Conservation (phyloP, 2,329 filamentous ascomycete genomes). For the Penicillium sp. region DNA sequence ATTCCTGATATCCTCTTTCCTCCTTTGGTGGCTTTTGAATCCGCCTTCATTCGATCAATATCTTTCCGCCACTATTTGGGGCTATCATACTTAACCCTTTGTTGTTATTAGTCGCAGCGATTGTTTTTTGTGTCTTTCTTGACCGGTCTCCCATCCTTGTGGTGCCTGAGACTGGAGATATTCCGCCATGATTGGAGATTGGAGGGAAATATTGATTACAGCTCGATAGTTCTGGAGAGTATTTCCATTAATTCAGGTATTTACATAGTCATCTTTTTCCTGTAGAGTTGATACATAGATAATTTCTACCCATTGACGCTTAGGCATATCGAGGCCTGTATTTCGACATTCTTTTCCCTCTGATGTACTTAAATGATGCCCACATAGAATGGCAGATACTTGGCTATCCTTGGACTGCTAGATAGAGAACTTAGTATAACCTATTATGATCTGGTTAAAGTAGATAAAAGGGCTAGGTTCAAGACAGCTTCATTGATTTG, state of each 20-base stretch:
- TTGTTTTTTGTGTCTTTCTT: conserved; percentile 14
- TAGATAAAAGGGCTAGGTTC: no score
- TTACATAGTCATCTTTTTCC: conserved; percentile 11
- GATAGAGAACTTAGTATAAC: no score
- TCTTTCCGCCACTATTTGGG: conserved; percentile 14
- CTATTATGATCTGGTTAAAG: no score
- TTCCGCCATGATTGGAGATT: conserved; percentile 2
- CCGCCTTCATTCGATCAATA: conserved; percentile 6
- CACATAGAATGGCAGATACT: no score
- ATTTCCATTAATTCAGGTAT: conserved; percentile 26
- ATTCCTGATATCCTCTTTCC: conserved; percentile 13
- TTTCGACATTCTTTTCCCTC: no score
- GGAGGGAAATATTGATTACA: conserved; percentile 17
- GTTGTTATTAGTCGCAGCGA: conserved; percentile 26
- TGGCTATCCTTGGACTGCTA: no score
- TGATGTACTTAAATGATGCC: no score
- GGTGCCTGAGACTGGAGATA: not conserved
- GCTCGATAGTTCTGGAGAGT: conserved; percentile 22
- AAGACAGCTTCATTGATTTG: not conserved
- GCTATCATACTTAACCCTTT: conserved; percentile 21
- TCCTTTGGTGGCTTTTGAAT: conserved; percentile 8
- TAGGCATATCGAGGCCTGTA: not conserved
- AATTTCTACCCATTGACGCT: not conserved
- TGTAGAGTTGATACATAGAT: not conserved
- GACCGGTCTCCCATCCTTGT: not conserved